These are phyloP conservation scores for Penicillium italicum DNA, from an alignment of 2,329 filamentous ascomycete species.

Conservation along the genomic window DNA sequence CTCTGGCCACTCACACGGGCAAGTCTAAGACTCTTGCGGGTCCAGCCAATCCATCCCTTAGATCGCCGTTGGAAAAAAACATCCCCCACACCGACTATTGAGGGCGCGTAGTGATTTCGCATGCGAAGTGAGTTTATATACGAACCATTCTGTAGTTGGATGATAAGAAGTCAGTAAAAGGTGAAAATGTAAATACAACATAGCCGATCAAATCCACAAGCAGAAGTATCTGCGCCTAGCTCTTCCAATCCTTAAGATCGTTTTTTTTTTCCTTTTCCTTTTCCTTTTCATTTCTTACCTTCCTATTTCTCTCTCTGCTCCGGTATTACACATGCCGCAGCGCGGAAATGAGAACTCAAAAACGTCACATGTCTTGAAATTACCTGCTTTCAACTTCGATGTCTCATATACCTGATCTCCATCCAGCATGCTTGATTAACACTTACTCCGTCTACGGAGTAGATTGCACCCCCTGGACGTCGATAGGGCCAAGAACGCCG, in stretches of 20 bases:
- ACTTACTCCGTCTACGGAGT: background rate
- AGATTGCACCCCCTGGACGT: background rate
- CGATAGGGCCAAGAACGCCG: background rate
- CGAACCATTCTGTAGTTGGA: too few species aligned
- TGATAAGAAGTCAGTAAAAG: too few species aligned
- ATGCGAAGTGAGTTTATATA: background rate
- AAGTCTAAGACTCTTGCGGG: background rate
- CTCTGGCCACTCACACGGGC: background rate
- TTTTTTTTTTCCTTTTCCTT: background rate
- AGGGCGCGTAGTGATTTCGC: background rate
- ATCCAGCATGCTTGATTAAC: background rate
- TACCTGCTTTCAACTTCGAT: background rate
- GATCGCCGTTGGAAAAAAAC: conserved; percentile 5
- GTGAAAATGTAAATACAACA: too few species aligned
- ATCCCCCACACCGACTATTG: conserved; percentile 6
- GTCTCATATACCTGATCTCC: background rate
- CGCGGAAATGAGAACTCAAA: background rate
- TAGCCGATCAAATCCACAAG: background rate
- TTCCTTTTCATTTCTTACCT: background rate
- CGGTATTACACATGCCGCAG: background rate
- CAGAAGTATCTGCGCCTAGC: background rate
- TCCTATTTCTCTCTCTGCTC: background rate
- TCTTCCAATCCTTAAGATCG: background rate
- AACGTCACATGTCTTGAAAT: background rate
- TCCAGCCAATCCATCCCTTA: background rate